Evolutionary conservation across 495 filamentous ascomycete species (phyloP), one percentile per base, ranked within the genome.

Genomic region (Talaromyces thailandensis): DNA sequence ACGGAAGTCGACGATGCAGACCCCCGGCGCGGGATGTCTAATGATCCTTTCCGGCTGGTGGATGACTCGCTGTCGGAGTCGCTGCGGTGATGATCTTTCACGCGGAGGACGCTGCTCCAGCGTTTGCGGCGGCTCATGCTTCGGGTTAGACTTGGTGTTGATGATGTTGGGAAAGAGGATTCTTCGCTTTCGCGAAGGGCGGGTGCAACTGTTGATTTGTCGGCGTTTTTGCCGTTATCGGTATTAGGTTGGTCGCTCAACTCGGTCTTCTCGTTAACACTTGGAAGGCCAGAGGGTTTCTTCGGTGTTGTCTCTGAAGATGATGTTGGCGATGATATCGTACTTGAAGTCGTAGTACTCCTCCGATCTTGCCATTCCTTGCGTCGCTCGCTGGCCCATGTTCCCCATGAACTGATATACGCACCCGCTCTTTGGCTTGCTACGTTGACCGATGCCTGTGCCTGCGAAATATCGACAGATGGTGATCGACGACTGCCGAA

Each of bases 381-480:
- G 55, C 88, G 80, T 75, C 95, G 96, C 74, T 98, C 93, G 29
- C 85, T 86, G 6, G 93, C 93, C 94, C 94, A 98, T 2, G 84
- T 76, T n/a, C 92, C 87, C 95, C 95, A 98, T 26, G 91, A 95
- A 56, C 88, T 92, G 55, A 98, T 80, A 67, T 96, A 98, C 5
- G 93, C 88, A 18, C 91, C 83, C 9, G 93, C 93, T 64, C 87
- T 88, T 64, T 86, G 82, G 9, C 87, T 76, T 0, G 89, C 89
- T 1, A 85, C 85, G 61, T 79, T 81, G 14, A 86, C 82, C 5
- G 86, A 81, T 55, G 87, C 84, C 72, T 91, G 88, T 1, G 88
- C 84, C 65, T 87, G 83, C 9, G 76, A 74, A 12, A 86, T 68
- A 64, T 94, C 88, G 40, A 77, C 67, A 7, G 76, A 67, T 24